A percentile compares a stretch with the other conserved stretches of the same genome.
These are phyloP conservation scores for Rhododendron vialii DNA, from an alignment of 148 eudicot genomes.

Conservation along the genomic window DNA sequence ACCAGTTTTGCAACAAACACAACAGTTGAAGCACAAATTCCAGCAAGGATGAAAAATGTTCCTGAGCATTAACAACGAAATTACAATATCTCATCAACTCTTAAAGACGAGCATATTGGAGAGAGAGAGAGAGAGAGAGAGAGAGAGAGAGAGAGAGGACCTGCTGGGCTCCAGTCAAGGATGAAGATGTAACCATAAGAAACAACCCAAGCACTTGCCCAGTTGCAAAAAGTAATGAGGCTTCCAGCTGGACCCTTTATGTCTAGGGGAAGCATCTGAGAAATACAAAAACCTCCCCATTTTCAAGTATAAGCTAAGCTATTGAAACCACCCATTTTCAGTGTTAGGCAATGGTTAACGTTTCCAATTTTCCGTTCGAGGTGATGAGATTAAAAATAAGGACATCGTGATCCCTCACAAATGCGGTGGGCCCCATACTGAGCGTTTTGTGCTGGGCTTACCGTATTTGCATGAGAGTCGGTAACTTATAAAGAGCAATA, in stretches of 20 bases:
- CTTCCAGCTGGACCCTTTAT: constrained; percentile 35
- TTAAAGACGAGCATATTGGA: not conserved
- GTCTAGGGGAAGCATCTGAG: constrained; percentile 27
- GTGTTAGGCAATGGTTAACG: too few relatives aligned
- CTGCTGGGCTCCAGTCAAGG: constrained; percentile 28
- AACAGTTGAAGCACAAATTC: not conserved
- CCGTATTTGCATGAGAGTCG: too few relatives aligned
- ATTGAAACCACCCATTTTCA: too few relatives aligned
- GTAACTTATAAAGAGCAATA: too few relatives aligned
- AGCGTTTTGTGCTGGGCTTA: not conserved
- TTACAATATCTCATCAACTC: not conserved
- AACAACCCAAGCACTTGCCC: constrained; percentile 24
- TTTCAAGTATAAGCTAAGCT: not conserved
- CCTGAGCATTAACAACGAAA: not conserved
- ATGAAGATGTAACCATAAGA: constrained; percentile 27
- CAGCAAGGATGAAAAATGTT: not conserved
- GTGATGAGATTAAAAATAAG: not conserved
- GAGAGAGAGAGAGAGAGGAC: constrained; percentile 9
- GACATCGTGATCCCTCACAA: not conserved
- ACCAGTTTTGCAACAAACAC: not conserved
- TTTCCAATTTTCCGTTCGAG: too few relatives aligned
- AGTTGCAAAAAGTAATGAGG: constrained; percentile 11
- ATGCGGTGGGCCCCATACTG: not conserved
- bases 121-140: constrained; percentile 5
- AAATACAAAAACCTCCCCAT: not conserved